These are phyloP conservation scores for Crithidia acanthocephali DNA, from an alignment of 208 protist genomes.

Conservation along the genomic window DNA sequence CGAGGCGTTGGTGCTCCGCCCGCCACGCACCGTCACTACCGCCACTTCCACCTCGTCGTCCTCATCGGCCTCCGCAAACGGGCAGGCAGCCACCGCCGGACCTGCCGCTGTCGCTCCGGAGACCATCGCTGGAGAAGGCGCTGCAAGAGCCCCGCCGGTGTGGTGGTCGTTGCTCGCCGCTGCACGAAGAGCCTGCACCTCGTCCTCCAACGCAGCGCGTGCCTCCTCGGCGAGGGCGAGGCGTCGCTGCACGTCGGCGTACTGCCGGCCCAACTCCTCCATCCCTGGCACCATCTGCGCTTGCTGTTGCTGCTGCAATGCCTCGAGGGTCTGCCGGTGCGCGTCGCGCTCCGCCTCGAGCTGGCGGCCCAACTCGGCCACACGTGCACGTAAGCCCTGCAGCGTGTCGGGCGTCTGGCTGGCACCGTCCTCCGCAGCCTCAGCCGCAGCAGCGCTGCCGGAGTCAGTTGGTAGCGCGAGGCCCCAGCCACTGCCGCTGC, in stretches of 20 bases:
- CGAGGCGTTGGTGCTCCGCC: neutral
- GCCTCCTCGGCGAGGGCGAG: constrained; percentile 38
- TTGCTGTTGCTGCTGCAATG: neutral
- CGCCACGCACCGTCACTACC: neutral
- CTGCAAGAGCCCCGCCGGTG: neutral
- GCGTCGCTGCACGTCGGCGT: constrained; percentile 33
- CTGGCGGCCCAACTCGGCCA: constrained; percentile 17
- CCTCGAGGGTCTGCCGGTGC: neutral
- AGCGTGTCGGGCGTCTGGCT: neutral
- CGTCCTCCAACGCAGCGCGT: constrained; percentile 15
- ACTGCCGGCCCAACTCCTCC: constrained; percentile 40
- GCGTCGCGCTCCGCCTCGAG: constrained; percentile 11
- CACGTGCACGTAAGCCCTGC: constrained; percentile 1
- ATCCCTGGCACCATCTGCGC: constrained; percentile 32
- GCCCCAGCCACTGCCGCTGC: constrained; percentile 18
- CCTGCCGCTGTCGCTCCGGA: no score
- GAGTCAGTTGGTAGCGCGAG: neutral
- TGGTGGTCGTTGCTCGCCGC: neutral
- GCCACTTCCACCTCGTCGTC: constrained; percentile 1
- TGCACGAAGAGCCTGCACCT: constrained; percentile 10
- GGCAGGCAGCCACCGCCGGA: neutral
- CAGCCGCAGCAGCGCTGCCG: neutral
- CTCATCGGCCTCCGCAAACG: constrained; percentile 9
- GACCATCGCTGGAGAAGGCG: neutral
- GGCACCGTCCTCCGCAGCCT: neutral